Evolutionary conservation across 2,329 filamentous ascomycete genomes (phyloP), one percentile per base, ranked within the genome.

Genomic region (Chlorencoelia australis): DNA sequence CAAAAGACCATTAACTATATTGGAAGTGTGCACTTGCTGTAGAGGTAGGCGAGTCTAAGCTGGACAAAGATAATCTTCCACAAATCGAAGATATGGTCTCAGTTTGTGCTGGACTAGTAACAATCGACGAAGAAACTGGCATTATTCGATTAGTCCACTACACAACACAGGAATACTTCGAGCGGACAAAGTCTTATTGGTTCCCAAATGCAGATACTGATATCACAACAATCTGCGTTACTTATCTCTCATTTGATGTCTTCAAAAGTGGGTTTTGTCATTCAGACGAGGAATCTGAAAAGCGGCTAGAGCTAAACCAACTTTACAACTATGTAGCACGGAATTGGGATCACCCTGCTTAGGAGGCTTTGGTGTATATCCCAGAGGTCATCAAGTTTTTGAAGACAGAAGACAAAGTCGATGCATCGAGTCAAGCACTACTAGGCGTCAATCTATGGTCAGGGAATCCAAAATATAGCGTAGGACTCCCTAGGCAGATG

Each of bases 21-120:
- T 16, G 1, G 64, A 69, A 39, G 33, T 55, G 67, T 42, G 65
- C 64, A 0, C 54, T 71, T 14, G 65, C 61, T 0, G 49, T 63
- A 0, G 56, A 63, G 24, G 2, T 35, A 0, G 53, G 43, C 0
- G 24, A 46, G 4, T 0, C 32, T 0, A 37, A 50, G 1, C 34
- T 67, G 8, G 57, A 66, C 28, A 7, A 42, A 40, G 14, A 33
- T 51, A 36, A 37, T 13, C 19, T 48, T 7, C 13, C 34, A 26
- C 14, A 40, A 11, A 40, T 47, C 4, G 35, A 35, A 30, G 32
- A 39, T 24, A 45, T 50, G 29, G 35, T 48, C 6, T 47, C 41
- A 15, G 40, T 50, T 7, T 57, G 53, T 35, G 44, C 40, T 33
- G 51, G 52, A 9, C 35, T 57, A 16, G 33, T 40, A 1, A 32